Evolutionary conservation across 345 rosid genomes (phyloP).

Genomic region (Boechera stricta): DNA sequence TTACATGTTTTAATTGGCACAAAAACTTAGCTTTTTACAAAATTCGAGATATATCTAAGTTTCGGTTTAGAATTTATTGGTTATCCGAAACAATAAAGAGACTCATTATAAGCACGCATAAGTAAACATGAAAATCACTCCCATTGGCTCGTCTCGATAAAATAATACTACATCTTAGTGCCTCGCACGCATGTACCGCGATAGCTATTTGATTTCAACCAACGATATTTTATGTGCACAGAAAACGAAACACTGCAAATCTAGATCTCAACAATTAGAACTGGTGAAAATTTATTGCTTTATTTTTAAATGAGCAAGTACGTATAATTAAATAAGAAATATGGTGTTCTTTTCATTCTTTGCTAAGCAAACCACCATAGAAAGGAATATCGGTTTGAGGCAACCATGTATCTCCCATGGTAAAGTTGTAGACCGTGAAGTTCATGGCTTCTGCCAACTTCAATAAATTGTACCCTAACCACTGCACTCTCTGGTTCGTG

Average conservation of each 20-base stretch:
- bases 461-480: slow-evolving; percentile 65
- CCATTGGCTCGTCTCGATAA: not conserved
- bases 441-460: slow-evolving; percentile 58
- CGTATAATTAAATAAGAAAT: slow-evolving; percentile 2
- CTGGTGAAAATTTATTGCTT: not conserved
- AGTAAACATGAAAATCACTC: not conserved
- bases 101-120: not conserved
- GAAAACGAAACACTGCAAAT: not conserved
- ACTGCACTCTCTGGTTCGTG: slow-evolving; percentile 60
- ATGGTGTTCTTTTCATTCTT: not conserved
- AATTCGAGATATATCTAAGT: not conserved
- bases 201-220: not conserved
- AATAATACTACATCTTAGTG: not conserved
- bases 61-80: not conserved
- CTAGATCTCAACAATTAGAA: not conserved
- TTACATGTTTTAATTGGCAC: too few relatives aligned
- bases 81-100: not conserved
- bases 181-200: not conserved
- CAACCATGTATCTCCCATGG: slow-evolving; percentile 72
- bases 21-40: not conserved
- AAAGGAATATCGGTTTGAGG: slow-evolving; percentile 63
- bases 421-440: slow-evolving; percentile 69
- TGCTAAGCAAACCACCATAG: slow-evolving; percentile 48
- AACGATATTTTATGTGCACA: not conserved
- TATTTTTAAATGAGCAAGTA: not conserved